Conservation (phyloP, 495 filamentous ascomycete genomes). For the Aspergillus sparsus region DNA sequence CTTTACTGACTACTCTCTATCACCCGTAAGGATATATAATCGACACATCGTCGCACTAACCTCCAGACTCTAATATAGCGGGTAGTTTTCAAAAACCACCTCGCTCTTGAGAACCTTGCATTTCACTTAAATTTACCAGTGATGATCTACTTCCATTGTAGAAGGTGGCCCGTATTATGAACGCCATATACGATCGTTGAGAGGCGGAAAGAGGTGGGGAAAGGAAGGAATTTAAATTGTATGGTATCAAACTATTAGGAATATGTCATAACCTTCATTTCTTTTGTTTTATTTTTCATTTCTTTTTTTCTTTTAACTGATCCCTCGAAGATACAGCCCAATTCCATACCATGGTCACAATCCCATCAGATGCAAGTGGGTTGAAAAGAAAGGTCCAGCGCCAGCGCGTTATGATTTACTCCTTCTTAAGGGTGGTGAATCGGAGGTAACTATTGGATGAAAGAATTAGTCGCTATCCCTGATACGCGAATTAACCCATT, state of each 20-base stretch:
- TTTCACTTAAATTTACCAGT: too few relatives aligned
- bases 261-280: slow-evolving; percentile 18
- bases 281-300: slow-evolving; percentile 1
- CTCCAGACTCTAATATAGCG: too few relatives aligned
- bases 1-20: too few relatives aligned
- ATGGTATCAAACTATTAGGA: slow-evolving; percentile 27
- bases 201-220: neutral
- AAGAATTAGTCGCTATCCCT: slow-evolving; percentile 21
- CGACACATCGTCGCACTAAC: too few relatives aligned
- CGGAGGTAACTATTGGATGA: slow-evolving; percentile 42
- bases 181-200: too few relatives aligned
- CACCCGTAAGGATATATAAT: too few relatives aligned
- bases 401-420: slow-evolving; percentile 29
- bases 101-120: too few relatives aligned
- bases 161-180: too few relatives aligned
- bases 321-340: slow-evolving; percentile 14
- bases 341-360: slow-evolving; percentile 16
- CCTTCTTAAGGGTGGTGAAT: slow-evolving; percentile 45
- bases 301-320: slow-evolving; percentile 9
- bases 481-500: neutral
- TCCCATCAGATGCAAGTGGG: slow-evolving; percentile 12
- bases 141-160: too few relatives aligned
- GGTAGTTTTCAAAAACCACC: too few relatives aligned
- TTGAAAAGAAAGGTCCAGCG: slow-evolving; percentile 6
- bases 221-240: slow-evolving; percentile 9